Base-by-base conservation (phyloP, 2,329 filamentous ascomycete species). In the Alternaria viburni region DNA sequence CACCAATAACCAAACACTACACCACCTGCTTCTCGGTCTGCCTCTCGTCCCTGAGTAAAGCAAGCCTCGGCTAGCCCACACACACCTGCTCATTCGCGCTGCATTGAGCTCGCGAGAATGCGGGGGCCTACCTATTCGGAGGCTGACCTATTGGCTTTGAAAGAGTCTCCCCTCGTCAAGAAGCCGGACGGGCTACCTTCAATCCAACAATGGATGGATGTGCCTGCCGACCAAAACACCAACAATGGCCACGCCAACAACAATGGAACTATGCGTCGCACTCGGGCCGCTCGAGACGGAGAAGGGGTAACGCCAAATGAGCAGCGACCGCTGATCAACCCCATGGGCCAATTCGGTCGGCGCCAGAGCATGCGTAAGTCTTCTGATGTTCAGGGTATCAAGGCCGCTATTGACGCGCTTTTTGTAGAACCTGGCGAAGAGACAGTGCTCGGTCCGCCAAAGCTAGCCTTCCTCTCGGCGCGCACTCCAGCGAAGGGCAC, bases 141-240 rank as follows among this genome's bases (percentile, higher is more conserved):
- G 80, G 92, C 94, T 68, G 87, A 91, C 81, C 85, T 98, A 72
- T 84, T 93, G 74, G 86, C 86, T 79, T 84, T 98, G 74, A 88
- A 90, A 81, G 86, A 91, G 64, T 97, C 95, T 68, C 93, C 93
- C 69, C 85, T 97, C 79, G 93, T 93, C 76, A 84, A 87, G 72
- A 96, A 92, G 81, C 95, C 95, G 50, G 84, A 90, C 67, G 87
- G 86, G 68, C 86, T 97, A 49, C 94, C 93, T 69, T 91, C 93
- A 25, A 87, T 91, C 67, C 93, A 97, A 83, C 93, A 97, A 84
- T 98, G 94, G 94, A 97, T 97, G 93, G 93, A 95, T 91, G 97
- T 73, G 47, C 70, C 75, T 19, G 62, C 69, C 25, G 77, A 79
- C 23, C 72, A 75, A 32, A 73, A 47, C 41, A 62, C 60, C 59